Conservation (phyloP, 306 rosid genomes). For the Urtica urens region DNA sequence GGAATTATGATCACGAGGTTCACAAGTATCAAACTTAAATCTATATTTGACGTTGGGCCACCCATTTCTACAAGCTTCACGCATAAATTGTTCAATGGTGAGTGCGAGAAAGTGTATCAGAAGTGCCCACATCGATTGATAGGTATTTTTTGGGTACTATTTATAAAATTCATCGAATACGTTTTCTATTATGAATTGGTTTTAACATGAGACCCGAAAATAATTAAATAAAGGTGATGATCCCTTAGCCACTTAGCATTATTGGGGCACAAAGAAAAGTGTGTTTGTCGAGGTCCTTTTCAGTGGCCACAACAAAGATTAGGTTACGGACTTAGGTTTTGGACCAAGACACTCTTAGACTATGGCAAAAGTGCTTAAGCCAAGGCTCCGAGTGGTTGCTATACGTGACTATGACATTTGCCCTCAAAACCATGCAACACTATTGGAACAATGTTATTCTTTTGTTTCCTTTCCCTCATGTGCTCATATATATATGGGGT, state of each 20-base stretch:
- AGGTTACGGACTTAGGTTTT: conserved; percentile 11
- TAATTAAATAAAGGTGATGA: no score
- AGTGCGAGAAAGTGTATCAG: no score
- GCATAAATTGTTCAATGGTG: no score
- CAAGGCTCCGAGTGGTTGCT: not conserved
- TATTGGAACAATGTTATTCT: not conserved
- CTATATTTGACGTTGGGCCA: no score
- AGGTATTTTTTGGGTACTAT: no score
- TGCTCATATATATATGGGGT: not conserved
- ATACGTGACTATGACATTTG: conserved; percentile 21
- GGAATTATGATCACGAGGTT: no score
- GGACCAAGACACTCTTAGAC: conserved; percentile 16
- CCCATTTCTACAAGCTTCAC: no score
- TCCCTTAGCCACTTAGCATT: not conserved
- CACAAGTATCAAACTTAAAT: no score
- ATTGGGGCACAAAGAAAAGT: not conserved
- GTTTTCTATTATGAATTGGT: no score
- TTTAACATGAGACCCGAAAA: no score
- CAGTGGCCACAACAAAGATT: conserved; percentile 8
- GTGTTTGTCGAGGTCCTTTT: conserved; percentile 9
- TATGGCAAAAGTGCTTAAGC: not conserved
- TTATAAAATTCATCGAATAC: no score
- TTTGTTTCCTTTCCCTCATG: conserved; percentile 4
- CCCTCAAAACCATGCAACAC: conserved; percentile 44
- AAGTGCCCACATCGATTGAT: no score